Percentiles rank a stretch among this genome's conserved stretches.
Evolutionary conservation across 768 basidiomycete species (phyloP).

Genomic region (Pleurotus platypus): DNA sequence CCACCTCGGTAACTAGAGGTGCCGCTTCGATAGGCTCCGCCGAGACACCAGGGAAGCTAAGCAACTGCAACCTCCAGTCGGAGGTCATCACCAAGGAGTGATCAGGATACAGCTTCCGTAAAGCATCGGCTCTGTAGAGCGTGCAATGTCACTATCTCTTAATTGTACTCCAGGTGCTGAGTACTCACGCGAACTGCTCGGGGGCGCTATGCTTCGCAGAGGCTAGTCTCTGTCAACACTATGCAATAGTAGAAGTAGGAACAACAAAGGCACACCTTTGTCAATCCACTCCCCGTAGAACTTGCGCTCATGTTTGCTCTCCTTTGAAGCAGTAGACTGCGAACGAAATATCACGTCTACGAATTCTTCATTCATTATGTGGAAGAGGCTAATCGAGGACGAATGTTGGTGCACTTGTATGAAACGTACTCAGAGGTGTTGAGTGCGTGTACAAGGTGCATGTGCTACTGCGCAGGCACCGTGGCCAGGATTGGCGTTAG

Average conservation of each 20-base stretch:
- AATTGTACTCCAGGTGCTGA: too few species aligned
- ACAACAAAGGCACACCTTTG: conserved; percentile 32
- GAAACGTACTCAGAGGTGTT: too few species aligned
- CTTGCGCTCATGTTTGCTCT: not conserved
- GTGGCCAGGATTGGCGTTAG: too few species aligned
- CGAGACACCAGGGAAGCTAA: conserved; percentile 48
- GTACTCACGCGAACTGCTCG: conserved; percentile 39
- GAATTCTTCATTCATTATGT: not conserved
- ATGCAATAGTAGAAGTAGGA: not conserved
- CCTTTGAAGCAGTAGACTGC: not conserved
- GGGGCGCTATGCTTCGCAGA: conserved; percentile 49
- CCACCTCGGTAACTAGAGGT: conserved; percentile 44
- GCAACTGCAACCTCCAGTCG: conserved; percentile 41
- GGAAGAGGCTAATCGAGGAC: too few species aligned
- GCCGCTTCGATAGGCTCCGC: conserved; percentile 42
- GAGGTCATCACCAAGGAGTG: conserved; percentile 55
- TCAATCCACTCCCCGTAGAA: conserved; percentile 53
- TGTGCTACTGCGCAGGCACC: too few species aligned
- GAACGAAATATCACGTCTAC: not conserved
- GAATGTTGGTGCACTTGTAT: too few species aligned
- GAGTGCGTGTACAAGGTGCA: too few species aligned
- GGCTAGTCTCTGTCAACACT: conserved; percentile 28
- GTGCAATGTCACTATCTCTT: not conserved
- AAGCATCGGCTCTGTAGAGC: conserved; percentile 34
- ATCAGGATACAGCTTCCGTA: conserved; percentile 58